Evolutionary conservation across 2,329 filamentous ascomycete genomes (phyloP), one percentile per base, ranked within the genome.

Genomic region (Fonsecaea pedrosoi): DNA sequence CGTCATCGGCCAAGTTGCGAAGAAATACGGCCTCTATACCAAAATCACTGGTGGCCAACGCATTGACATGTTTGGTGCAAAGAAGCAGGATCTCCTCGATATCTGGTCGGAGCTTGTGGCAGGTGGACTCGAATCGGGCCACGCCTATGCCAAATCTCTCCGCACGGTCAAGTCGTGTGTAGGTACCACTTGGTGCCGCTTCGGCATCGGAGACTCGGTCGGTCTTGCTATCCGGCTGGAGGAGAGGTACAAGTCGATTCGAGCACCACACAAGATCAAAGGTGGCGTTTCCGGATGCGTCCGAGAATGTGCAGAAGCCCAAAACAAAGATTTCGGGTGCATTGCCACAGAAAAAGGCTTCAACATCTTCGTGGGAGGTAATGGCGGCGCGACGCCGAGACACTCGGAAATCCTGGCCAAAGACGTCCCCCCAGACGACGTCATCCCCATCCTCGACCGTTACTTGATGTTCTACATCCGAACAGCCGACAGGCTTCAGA

Each of bases 391-490:
- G 15, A 94, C 92, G 72, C 93, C 93, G 4, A 84, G 86, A 42
- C 93, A 97, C 76, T 88, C 90, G 0, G 92, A 96, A 73, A 84
- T 97, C 1, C 85, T 97, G 0, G 92, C 92, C 67, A 94, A 93
- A 76, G 92, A 97, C 73, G 92, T 96, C 0, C 87, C 92, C 0
- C 90, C 92, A 0, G 88, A 92, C 60, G 90, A 96, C 74, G 89
- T 96, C 8, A 84, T 96, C 8, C 88, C 92, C 0, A 90, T 97
- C 65, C 83, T 97, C 2, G 94, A 97, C 77, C 89, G 94, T 54
- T 97, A 95, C 75, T 85, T 97, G 30, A 92, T 94, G 80, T 94
- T 97, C 82, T 97, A 97, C 80, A 95, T 97, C 74, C 91, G 92
- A 71, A 96, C 94, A 0, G 93, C 92, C 54, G 93, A 97, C 81